phyloP scores from a whole-genome alignment of 352 stramenopile genomes.

The Globisporangium nagaii region DNA sequence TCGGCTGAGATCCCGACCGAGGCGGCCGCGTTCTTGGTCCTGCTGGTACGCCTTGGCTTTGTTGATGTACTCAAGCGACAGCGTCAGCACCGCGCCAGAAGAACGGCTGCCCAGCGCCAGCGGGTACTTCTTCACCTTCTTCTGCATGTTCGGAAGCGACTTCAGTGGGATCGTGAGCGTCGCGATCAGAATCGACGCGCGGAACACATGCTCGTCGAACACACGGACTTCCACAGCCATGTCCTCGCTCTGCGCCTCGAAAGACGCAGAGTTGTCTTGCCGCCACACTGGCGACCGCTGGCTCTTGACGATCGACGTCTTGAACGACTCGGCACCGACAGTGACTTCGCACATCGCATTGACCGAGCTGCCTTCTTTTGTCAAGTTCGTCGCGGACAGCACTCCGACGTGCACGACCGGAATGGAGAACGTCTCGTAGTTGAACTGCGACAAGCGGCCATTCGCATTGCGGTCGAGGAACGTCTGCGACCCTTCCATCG shows the following conservation, averaged over 20 bases:
- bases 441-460: slow-evolving; percentile 79
- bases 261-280: slow-evolving; percentile 80
- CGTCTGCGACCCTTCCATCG: slow-evolving; percentile 41
- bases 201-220: slow-evolving; percentile 81
- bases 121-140: slow-evolving; percentile 78
- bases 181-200: slow-evolving; percentile 61
- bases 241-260: slow-evolving; percentile 69
- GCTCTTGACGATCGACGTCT: slow-evolving; percentile 76
- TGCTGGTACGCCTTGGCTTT: slow-evolving; percentile 76
- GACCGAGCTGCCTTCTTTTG: slow-evolving; percentile 64
- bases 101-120: slow-evolving; percentile 74
- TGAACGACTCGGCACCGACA: slow-evolving; percentile 75
- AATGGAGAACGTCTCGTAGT: slow-evolving; percentile 78
- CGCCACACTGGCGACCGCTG: slow-evolving; percentile 84
- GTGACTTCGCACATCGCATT: slow-evolving; percentile 83
- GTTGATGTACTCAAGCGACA: slow-evolving; percentile 82
- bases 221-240: slow-evolving; percentile 83
- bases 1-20: slow-evolving; percentile 52
- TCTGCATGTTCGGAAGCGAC: slow-evolving; percentile 81
- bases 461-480: slow-evolving; percentile 65
- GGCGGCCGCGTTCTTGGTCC: slow-evolving; percentile 52
- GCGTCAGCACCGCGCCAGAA: slow-evolving; percentile 65
- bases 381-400: slow-evolving; percentile 74
- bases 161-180: slow-evolving; percentile 77
- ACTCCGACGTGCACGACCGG: slow-evolving; percentile 78